These are phyloP conservation scores for Phylloporus sp. DNA, from an alignment of 768 basidiomycete genomes.

Conservation along the genomic window DNA sequence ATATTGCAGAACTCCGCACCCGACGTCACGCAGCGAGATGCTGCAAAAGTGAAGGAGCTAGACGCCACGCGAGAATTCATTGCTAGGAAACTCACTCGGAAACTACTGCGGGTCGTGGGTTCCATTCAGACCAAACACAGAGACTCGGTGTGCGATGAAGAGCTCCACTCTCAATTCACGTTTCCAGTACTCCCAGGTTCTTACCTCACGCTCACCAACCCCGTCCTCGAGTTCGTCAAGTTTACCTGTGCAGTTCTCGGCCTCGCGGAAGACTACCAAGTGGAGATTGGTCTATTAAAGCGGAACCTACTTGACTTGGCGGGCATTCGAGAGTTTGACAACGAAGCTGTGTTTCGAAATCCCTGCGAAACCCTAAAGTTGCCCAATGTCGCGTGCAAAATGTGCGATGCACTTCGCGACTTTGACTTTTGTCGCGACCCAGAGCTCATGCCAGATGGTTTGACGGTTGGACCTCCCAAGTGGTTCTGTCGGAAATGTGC, in stretches of 20 bases:
- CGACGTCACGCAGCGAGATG: conserved; percentile 62
- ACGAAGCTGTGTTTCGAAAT: conserved; percentile 82
- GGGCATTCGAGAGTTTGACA: conserved; percentile 80
- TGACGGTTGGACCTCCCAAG: conserved; percentile 43
- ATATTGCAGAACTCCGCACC: conserved; percentile 61
- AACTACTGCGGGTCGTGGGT: conserved; percentile 65
- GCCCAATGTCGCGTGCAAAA: conserved; percentile 80
- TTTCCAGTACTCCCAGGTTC: conserved; percentile 91
- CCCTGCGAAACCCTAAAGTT: conserved; percentile 87
- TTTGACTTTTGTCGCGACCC: conserved; percentile 95
- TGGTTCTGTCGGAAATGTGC: conserved; percentile 73
- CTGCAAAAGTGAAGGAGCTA: conserved; percentile 61
- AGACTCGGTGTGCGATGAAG: conserved; percentile 53
- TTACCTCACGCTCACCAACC: conserved; percentile 71
- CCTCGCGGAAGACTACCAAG: conserved; percentile 72
- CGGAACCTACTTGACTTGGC: conserved; percentile 86
- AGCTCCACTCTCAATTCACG: conserved; percentile 49
- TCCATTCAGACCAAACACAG: conserved; percentile 56
- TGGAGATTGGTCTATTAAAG: conserved; percentile 85
- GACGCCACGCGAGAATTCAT: conserved; percentile 74
- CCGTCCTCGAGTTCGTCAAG: conserved; percentile 86
- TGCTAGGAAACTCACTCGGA: conserved; percentile 71
- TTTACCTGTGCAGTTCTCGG: conserved; percentile 76
- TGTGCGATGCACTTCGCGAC: conserved; percentile 80
- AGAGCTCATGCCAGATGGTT: conserved; percentile 62